Evolutionary conservation across 2,329 filamentous ascomycete genomes (phyloP).

Genomic region (Cercospora beticola): DNA sequence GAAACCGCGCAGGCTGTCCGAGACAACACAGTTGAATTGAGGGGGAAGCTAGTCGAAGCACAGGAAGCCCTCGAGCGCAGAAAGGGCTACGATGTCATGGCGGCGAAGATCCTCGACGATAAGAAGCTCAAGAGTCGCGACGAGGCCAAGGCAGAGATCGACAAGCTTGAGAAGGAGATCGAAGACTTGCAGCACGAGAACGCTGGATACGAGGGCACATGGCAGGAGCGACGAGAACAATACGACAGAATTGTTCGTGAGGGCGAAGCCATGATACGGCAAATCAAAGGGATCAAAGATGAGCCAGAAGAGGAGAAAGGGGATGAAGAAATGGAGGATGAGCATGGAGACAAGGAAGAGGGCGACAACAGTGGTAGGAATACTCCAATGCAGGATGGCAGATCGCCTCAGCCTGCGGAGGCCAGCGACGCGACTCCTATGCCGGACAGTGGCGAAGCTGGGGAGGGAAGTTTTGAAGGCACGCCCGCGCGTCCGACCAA

Average conservation of each 20-base stretch:
- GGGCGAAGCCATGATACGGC: conserved; percentile 76
- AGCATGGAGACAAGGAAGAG: conserved; percentile 52
- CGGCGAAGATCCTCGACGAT: conserved; percentile 82
- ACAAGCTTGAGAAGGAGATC: conserved; percentile 85
- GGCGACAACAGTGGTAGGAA: conserved; percentile 47
- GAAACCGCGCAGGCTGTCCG: conserved; percentile 75
- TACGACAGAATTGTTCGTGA: conserved; percentile 88
- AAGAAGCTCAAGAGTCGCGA: conserved; percentile 76
- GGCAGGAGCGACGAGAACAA: conserved; percentile 80
- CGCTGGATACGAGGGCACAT: conserved; percentile 75
- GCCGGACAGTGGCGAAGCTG: conserved; percentile 36
- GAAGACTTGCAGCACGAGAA: conserved; percentile 82
- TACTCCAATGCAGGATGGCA: conserved; percentile 46
- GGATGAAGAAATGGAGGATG: conserved; percentile 61
- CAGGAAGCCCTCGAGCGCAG: conserved; percentile 73
- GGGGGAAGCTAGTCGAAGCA: conserved; percentile 73
- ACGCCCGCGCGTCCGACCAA: conserved; percentile 30
- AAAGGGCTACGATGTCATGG: conserved; percentile 83
- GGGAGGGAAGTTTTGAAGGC: conserved; percentile 15
- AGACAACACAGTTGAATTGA: conserved; percentile 69
- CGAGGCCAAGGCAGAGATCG: conserved; percentile 74
- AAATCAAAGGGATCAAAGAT: conserved; percentile 94
- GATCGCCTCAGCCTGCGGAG: conserved; percentile 30
- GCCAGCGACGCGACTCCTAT: conserved; percentile 41
- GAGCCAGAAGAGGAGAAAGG: conserved; percentile 86